A percentile compares a stretch with the other conserved stretches of the same genome.
Evolutionary conservation across 1,284 basidiomycete genomes (phyloP).

Genomic region (Inonotus hispidus): DNA sequence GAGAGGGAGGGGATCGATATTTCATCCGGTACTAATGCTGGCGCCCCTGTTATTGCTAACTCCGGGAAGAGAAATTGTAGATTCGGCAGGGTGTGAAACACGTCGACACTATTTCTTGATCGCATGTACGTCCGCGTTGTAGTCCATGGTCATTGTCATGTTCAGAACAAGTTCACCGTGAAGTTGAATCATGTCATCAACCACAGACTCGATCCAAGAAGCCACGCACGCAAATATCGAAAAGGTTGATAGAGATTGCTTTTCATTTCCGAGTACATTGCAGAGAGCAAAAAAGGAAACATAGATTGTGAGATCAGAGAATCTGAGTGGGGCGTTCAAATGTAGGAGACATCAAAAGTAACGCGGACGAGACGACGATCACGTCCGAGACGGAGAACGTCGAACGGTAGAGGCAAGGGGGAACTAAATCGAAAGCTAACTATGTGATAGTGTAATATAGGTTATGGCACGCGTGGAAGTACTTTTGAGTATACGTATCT

Average conservation of each 20-base stretch:
- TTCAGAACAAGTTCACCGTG: no score
- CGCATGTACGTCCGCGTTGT: no score
- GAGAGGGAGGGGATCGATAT: slow-evolving; percentile 38
- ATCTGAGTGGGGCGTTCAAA: slow-evolving; percentile 5
- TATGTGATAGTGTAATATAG: slow-evolving; percentile 5
- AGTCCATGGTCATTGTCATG: no score
- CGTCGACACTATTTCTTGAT: no score
- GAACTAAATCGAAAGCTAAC: not conserved
- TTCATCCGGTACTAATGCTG: not conserved
- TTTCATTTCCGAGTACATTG: not conserved
- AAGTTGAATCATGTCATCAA: no score
- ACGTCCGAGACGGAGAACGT: not conserved
- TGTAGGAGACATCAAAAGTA: not conserved
- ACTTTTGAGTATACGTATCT: not conserved
- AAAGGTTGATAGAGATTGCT: not conserved
- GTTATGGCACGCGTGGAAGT: not conserved
- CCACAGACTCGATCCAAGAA: no score
- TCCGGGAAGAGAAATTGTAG: no score
- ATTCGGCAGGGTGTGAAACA: no score
- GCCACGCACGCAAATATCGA: no score
- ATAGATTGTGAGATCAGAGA: not conserved
- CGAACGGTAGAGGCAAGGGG: not conserved
- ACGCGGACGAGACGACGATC: not conserved
- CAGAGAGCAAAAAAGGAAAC: not conserved
- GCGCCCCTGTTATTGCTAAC: no score